A percentile compares a stretch with the other conserved stretches of the same genome.
These are phyloP conservation scores for Cercospora canescens DNA, from an alignment of 2,329 filamentous ascomycete species.

Conservation along the genomic window DNA sequence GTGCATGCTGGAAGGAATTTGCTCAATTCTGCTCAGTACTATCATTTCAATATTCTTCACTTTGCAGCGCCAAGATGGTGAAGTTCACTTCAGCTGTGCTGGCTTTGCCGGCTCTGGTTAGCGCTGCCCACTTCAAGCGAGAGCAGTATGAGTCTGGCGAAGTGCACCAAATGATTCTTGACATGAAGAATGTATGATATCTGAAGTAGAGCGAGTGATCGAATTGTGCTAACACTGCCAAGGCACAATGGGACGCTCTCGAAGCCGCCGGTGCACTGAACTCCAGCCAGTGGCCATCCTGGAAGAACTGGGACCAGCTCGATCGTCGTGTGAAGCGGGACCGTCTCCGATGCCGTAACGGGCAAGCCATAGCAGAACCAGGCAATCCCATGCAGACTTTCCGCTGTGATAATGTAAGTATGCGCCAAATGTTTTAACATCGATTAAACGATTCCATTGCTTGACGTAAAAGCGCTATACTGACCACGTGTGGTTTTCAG, in stretches of 20 bases:
- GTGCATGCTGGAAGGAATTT: not conserved
- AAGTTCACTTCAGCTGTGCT: constrained; percentile 18
- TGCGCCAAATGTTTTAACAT: too few species aligned
- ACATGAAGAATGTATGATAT: constrained; percentile 31
- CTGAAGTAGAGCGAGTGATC: not conserved
- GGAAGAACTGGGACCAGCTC: constrained; percentile 42
- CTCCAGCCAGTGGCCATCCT: constrained; percentile 21
- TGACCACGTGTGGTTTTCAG: not conserved
- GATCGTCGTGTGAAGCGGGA: constrained; percentile 22
- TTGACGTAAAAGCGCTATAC: not conserved
- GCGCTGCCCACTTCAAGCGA: constrained; percentile 25
- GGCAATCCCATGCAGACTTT: constrained; percentile 40
- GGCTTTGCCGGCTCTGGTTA: constrained; percentile 15
- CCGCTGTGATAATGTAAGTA: constrained; percentile 40
- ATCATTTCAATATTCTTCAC: not conserved
- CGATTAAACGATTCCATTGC: not conserved
- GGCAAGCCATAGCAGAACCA: constrained; percentile 38
- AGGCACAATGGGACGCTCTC: constrained; percentile 28
- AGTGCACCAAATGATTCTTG: constrained; percentile 39
- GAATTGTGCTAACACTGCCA: not conserved
- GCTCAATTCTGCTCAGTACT: constrained; percentile 5
- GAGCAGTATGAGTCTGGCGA: constrained; percentile 43
- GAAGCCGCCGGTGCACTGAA: constrained; percentile 21
- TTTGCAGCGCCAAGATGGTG: constrained; percentile 16
- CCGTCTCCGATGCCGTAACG: constrained; percentile 38